phyloP scores from a whole-genome alignment of 345 rosid genomes.

The Arabis alpina region DNA sequence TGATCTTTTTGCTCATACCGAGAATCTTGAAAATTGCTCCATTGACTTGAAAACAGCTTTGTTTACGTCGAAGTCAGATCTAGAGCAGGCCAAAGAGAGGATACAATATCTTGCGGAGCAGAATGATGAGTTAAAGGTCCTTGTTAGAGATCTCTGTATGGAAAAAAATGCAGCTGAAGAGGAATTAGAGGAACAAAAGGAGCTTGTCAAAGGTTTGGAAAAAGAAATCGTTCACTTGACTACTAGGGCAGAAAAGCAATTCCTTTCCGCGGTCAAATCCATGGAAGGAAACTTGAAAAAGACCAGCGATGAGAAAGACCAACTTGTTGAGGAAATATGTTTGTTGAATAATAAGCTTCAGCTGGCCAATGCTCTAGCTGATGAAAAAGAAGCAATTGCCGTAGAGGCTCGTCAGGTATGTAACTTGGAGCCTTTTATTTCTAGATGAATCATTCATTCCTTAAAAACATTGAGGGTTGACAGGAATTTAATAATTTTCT shows the following conservation, averaged over 20 bases:
- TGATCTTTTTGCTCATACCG: conserved; percentile 55
- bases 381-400: conserved; percentile 88
- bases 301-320: conserved; percentile 58
- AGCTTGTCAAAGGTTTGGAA: conserved; percentile 70
- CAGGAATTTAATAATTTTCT: conserved; percentile 10
- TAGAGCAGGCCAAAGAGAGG: conserved; percentile 60
- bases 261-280: conserved; percentile 51
- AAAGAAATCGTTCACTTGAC: conserved; percentile 73
- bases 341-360: conserved; percentile 66
- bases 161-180: conserved; percentile 74
- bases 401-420: conserved; percentile 82
- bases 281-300: conserved; percentile 58
- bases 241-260: conserved; percentile 55
- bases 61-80: conserved; percentile 51
- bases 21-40: conserved; percentile 57
- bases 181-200: conserved; percentile 70
- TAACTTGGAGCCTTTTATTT: conserved; percentile 6
- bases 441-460: not conserved
- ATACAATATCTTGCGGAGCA: conserved; percentile 59
- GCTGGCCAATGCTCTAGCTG: conserved; percentile 70
- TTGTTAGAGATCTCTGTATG: conserved; percentile 65
- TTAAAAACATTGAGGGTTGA: conserved; percentile 8
- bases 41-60: conserved; percentile 62
- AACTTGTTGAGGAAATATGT: conserved; percentile 62
- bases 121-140: conserved; percentile 70